Conservation (phyloP, 164 flowering plant genomes). For the Chloranthus sessilifolius region DNA sequence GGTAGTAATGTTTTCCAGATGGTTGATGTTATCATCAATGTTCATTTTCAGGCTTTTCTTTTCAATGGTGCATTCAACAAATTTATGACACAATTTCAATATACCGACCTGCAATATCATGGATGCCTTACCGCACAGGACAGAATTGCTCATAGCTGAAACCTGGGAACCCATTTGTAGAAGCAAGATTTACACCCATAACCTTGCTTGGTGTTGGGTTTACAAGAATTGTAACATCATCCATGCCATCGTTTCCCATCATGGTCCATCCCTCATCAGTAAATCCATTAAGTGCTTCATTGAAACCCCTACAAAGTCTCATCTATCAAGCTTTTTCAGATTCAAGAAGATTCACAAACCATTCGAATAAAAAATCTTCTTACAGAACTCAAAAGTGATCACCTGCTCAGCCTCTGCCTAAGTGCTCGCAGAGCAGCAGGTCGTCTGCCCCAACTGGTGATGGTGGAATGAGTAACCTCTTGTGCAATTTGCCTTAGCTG, state of each 20-base stretch:
- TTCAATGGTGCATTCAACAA: too few relatives aligned
- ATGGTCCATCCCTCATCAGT: slow-evolving; percentile 94
- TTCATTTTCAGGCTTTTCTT: too few relatives aligned
- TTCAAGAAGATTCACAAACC: neutral
- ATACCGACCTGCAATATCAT: slow-evolving; percentile 99
- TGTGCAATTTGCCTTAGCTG: slow-evolving; percentile 87
- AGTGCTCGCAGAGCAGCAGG: slow-evolving; percentile 86
- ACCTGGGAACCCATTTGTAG: slow-evolving; percentile 61
- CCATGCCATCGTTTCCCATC: slow-evolving; percentile 82
- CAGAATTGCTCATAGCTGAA: slow-evolving; percentile 56
- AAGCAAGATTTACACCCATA: slow-evolving; percentile 56
- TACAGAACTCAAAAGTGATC: neutral
- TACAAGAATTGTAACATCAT: slow-evolving; percentile 83
- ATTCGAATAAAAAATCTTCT: neutral
- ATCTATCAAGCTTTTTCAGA: slow-evolving; percentile 3
- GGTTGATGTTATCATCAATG: too few relatives aligned
- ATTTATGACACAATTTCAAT: too few relatives aligned
- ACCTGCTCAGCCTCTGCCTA: slow-evolving; percentile 90
- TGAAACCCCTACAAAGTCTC: slow-evolving; percentile 62
- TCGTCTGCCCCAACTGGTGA: slow-evolving; percentile 68
- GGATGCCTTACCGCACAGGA: slow-evolving; percentile 94
- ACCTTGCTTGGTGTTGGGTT: slow-evolving; percentile 83
- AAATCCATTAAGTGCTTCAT: slow-evolving; percentile 94
- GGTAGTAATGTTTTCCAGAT: too few relatives aligned
- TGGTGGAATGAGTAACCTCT: slow-evolving; percentile 66